Evolutionary conservation across 2,329 filamentous ascomycete genomes (phyloP).

Genomic region (Aspergillus ruber): DNA sequence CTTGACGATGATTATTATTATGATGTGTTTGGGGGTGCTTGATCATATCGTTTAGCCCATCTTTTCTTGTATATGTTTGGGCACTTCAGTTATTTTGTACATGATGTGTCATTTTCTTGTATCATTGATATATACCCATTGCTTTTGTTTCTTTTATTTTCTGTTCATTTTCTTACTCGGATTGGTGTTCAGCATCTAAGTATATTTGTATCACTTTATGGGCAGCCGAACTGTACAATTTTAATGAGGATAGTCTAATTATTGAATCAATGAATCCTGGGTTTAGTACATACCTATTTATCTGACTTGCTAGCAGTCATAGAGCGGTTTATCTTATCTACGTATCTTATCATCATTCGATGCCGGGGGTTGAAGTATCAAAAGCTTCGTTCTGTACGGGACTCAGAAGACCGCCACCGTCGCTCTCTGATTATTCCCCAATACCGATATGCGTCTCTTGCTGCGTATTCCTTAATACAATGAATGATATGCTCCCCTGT

Average conservation of each 20-base stretch:
- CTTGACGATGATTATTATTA: conserved; percentile 93
- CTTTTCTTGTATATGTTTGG: not conserved
- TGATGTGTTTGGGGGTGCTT: conserved; percentile 54
- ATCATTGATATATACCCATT: not conserved
- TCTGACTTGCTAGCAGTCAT: too few species aligned
- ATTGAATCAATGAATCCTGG: too few species aligned
- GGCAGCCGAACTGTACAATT: too few species aligned
- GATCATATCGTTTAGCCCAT: not conserved
- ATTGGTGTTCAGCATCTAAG: not conserved
- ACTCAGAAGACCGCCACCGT: too few species aligned
- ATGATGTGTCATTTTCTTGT: conserved; percentile 2
- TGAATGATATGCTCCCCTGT: not conserved
- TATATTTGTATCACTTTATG: not conserved
- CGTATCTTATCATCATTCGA: too few species aligned
- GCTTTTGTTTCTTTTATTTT: not conserved
- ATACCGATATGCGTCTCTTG: not conserved
- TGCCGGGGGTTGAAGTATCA: too few species aligned
- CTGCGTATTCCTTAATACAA: not conserved
- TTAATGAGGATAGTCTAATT: too few species aligned
- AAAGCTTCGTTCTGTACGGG: too few species aligned
- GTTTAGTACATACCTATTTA: too few species aligned
- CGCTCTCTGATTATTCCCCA: too few species aligned
- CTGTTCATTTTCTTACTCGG: not conserved
- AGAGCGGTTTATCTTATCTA: too few species aligned
- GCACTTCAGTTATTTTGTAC: not conserved